Percentiles rank a stretch among this genome's conserved stretches.
Conservation (phyloP, 768 basidiomycete genomes). For the Lactarius pseudohatsudake region DNA sequence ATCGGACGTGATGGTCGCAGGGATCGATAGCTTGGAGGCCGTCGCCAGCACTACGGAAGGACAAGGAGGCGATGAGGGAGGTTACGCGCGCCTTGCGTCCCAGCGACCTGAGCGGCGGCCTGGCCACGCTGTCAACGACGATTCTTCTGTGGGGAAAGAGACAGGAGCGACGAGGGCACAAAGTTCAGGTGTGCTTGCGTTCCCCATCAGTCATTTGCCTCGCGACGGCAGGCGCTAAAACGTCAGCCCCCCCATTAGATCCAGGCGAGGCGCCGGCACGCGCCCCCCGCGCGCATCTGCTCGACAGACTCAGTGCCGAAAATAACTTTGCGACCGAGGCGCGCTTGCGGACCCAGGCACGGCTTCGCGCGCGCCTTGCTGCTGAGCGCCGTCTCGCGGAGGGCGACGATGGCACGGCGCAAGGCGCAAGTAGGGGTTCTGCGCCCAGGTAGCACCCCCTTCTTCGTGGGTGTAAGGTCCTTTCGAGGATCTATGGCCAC, state of each 20-base stretch:
- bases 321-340: slow-evolving; percentile 36
- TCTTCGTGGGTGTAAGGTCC: not conserved
- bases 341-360: slow-evolving; percentile 28
- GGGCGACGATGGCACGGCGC: not conserved
- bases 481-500: not conserved
- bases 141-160: slow-evolving; percentile 13
- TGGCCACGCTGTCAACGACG: slow-evolving; percentile 10
- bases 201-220: slow-evolving; percentile 27
- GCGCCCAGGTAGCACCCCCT: not conserved
- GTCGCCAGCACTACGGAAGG: not conserved
- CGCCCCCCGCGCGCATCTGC: slow-evolving; percentile 40
- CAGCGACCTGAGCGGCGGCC: slow-evolving; percentile 6
- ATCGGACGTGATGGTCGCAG: slow-evolving; percentile 3
- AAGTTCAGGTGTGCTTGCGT: not conserved
- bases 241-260: not conserved
- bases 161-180: slow-evolving; percentile 3
- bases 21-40: not conserved
- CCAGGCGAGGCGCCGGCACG: slow-evolving; percentile 13
- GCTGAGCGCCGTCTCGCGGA: slow-evolving; percentile 15
- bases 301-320: slow-evolving; percentile 47
- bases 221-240: slow-evolving; percentile 16
- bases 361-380: slow-evolving; percentile 19
- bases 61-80: not conserved
- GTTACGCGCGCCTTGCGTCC: not conserved
- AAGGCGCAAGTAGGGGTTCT: not conserved